phyloP scores from a whole-genome alignment of 176 grass and related monocot species.

The Dactylis glomerata region DNA sequence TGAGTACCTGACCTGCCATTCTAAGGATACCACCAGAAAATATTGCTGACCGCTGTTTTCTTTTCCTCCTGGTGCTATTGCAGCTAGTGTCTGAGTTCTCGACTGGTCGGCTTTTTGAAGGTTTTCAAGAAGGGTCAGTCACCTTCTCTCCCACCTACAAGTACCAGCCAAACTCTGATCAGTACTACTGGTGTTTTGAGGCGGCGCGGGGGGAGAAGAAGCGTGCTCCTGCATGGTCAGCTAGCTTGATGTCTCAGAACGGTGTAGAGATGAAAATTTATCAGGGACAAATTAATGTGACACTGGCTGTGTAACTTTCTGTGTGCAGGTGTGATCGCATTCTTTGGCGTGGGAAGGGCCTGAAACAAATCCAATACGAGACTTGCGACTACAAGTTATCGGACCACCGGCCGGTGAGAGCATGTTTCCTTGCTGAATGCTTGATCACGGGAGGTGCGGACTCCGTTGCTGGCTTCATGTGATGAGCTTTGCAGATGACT shows the following conservation, averaged over 20 bases:
- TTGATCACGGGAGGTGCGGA: slow-evolving; percentile 19
- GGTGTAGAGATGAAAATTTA: background rate
- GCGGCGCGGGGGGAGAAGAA: slow-evolving; percentile 43
- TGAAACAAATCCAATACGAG: slow-evolving; percentile 79
- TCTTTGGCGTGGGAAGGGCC: slow-evolving; percentile 68
- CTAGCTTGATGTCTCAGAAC: slow-evolving; percentile 1
- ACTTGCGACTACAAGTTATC: slow-evolving; percentile 67
- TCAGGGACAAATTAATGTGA: background rate
- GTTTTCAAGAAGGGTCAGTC: slow-evolving; percentile 83
- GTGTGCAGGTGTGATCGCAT: slow-evolving; percentile 91
- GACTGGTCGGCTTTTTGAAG: slow-evolving; percentile 45
- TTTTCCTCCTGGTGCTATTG: background rate
- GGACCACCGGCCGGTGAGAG: slow-evolving; percentile 80
- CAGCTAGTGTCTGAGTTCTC: slow-evolving; percentile 68
- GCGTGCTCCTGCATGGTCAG: slow-evolving; percentile 86
- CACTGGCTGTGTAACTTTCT: background rate
- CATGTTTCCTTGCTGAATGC: slow-evolving; percentile 52
- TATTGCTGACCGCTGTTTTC: background rate
- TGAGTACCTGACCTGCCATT: background rate
- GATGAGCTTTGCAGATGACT: background rate
- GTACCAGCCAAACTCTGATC: slow-evolving; percentile 72
- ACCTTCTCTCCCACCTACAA: slow-evolving; percentile 93
- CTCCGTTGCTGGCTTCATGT: slow-evolving; percentile 25
- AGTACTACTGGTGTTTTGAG: slow-evolving; percentile 53
- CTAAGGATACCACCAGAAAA: background rate